Evolutionary conservation across 164 flowering plant species (phyloP).

Genomic region (Vitis amurensis): DNA sequence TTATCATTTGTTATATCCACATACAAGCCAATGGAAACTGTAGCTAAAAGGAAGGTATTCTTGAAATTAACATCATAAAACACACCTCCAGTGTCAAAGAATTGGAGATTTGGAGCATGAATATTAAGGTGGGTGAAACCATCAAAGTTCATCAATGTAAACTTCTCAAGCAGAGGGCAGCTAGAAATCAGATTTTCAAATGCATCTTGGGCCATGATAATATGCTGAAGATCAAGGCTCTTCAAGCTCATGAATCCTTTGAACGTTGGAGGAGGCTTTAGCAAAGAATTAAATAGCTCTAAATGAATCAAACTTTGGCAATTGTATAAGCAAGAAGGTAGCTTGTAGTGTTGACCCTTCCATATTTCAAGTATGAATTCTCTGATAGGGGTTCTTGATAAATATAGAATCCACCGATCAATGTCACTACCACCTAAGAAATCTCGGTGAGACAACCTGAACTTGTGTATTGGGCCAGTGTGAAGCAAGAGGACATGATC

Average conservation of each 20-base stretch:
- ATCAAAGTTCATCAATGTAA: conserved; percentile 52
- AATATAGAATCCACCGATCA: conserved; percentile 51
- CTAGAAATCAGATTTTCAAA: conserved; percentile 42
- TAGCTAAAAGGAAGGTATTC: conserved; percentile 33
- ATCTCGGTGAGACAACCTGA: conserved; percentile 48
- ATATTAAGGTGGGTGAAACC: conserved; percentile 42
- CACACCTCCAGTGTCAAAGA: conserved; percentile 46
- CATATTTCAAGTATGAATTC: conserved; percentile 50
- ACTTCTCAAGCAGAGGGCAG: conserved; percentile 50
- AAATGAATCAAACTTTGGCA: conserved; percentile 39
- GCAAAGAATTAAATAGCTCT: conserved; percentile 48
- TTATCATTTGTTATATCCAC: conserved; percentile 23
- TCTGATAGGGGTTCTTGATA: conserved; percentile 45
- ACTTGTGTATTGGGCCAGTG: conserved; percentile 49
- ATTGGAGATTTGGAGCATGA: conserved; percentile 52
- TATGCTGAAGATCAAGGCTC: conserved; percentile 54
- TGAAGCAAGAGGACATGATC: conserved; percentile 60
- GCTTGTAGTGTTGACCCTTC: conserved; percentile 48
- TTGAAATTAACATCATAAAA: conserved; percentile 40
- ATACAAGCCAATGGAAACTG: conserved; percentile 47
- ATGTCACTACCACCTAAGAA: conserved; percentile 37
- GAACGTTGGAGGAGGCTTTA: conserved; percentile 41
- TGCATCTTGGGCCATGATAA: conserved; percentile 40
- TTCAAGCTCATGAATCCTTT: conserved; percentile 46
- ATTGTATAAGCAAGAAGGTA: conserved; percentile 47